Conservation (phyloP, 1,139 yeast species). For the Martiniozyma asiatica region DNA sequence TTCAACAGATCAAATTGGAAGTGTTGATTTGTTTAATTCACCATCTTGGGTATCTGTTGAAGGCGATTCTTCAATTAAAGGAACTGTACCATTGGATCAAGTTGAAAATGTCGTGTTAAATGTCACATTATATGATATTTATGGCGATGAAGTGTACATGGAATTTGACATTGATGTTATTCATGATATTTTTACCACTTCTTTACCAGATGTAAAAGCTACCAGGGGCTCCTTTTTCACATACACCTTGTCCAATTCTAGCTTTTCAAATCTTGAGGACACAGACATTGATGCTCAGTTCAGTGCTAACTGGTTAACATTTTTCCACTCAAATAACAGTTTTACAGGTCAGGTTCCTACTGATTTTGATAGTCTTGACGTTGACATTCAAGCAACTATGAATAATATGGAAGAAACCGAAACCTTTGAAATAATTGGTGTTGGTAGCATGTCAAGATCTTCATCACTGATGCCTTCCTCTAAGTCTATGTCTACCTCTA, state of each 20-base stretch:
- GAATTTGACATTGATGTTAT: constrained; percentile 39
- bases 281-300: constrained; percentile 39
- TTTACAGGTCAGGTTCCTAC: constrained; percentile 59
- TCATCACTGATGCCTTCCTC: constrained; percentile 15
- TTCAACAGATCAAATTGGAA: constrained; percentile 38
- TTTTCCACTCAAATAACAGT: constrained; percentile 47
- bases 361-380: constrained; percentile 35
- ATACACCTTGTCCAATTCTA: constrained; percentile 38
- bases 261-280: constrained; percentile 40
- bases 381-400: constrained; percentile 42
- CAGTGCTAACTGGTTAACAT: constrained; percentile 53
- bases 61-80: constrained; percentile 35
- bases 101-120: constrained; percentile 32
- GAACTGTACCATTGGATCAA: constrained; percentile 43
- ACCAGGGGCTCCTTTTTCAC: constrained; percentile 49
- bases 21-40: constrained; percentile 33
- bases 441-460: constrained; percentile 22
- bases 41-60: constrained; percentile 53
- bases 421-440: constrained; percentile 46
- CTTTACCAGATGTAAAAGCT: constrained; percentile 51
- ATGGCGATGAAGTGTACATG: constrained; percentile 50
- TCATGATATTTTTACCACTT: constrained; percentile 42
- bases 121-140: constrained; percentile 49
- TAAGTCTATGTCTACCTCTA: constrained; percentile 4
- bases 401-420: constrained; percentile 30